These are phyloP conservation scores for Lachnellula subtilissima DNA, from an alignment of 2,329 filamentous ascomycete species.

Conservation along the genomic window DNA sequence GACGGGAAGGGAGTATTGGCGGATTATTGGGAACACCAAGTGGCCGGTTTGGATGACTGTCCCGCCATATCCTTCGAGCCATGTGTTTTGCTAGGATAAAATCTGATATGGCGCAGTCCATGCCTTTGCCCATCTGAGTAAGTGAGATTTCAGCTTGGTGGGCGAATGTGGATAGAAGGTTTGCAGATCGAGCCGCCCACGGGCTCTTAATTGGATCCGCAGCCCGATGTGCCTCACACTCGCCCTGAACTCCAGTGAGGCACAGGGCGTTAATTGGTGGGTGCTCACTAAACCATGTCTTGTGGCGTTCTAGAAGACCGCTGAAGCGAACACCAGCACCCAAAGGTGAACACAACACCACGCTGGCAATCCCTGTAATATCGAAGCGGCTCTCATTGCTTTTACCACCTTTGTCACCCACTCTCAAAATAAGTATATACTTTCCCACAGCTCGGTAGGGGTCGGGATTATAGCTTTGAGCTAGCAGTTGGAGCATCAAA, in stretches of 20 bases:
- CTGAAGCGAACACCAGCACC: slow-evolving; percentile 13
- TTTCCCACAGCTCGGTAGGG: slow-evolving; percentile 28
- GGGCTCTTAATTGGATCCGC: neutral
- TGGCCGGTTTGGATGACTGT: slow-evolving; percentile 1
- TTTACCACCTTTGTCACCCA: slow-evolving; percentile 18
- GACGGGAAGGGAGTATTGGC: slow-evolving; percentile 11
- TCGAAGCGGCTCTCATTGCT: slow-evolving; percentile 16
- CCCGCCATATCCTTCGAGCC: neutral
- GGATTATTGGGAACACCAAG: neutral
- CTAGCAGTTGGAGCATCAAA: slow-evolving; percentile 19
- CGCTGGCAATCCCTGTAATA: neutral
- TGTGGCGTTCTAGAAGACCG: slow-evolving; percentile 6
- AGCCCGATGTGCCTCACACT: neutral
- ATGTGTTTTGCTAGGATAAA: neutral
- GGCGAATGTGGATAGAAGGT: neutral
- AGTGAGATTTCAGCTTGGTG: neutral
- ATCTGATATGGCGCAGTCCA: slow-evolving; percentile 3
- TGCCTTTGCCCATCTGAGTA: neutral
- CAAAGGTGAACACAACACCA: neutral
- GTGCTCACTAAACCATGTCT: neutral
- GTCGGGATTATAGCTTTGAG: slow-evolving; percentile 24
- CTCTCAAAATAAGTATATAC: slow-evolving; percentile 2
- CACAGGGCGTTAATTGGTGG: neutral
- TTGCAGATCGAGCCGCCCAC: neutral
- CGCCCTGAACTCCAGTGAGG: neutral